phyloP scores from a whole-genome alignment of 192 early-diverging fungal species.

The Geranomyces michiganensis region DNA sequence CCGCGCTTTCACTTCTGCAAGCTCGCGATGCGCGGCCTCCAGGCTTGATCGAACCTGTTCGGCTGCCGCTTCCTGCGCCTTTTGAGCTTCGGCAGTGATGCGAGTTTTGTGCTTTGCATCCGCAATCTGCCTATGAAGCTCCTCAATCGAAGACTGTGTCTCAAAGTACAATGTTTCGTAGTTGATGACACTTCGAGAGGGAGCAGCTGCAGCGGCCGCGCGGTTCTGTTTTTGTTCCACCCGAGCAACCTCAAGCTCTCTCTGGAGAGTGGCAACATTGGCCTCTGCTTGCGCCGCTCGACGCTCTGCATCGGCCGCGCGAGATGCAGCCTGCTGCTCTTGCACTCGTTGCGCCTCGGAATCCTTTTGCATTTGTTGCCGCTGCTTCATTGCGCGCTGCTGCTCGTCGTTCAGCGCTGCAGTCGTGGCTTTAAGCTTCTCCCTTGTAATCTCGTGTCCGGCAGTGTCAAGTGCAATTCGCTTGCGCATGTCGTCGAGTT shows the following conservation, averaged over 20 bases:
- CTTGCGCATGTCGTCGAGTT: constrained; percentile 33
- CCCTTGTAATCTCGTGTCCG: constrained; percentile 11
- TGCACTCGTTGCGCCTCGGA: neutral
- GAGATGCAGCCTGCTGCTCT: neutral
- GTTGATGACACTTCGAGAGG: constrained; percentile 14
- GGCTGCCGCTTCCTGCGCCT: neutral
- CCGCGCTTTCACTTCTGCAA: neutral
- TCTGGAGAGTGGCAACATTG: neutral
- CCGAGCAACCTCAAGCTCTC: neutral
- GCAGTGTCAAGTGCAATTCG: constrained; percentile 27
- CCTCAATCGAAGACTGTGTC: constrained; percentile 23
- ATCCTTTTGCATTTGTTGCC: constrained; percentile 1
- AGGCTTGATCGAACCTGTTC: neutral
- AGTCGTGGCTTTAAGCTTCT: constrained; percentile 15
- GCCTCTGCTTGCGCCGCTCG: neutral
- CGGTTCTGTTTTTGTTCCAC: constrained; percentile 6
- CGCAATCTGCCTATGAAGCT: constrained; percentile 22
- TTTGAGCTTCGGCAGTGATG: neutral
- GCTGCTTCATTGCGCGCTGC: constrained; percentile 7
- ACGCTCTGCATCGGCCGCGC: neutral
- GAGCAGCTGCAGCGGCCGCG: neutral
- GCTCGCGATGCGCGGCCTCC: neutral
- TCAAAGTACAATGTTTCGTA: constrained; percentile 27
- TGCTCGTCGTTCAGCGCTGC: neutral
- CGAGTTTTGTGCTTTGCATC: neutral